Percentiles rank a stretch among this genome's conserved stretches.
phyloP scores from a whole-genome alignment of 208 protist genomes.

The Leishmania guyanensis region DNA sequence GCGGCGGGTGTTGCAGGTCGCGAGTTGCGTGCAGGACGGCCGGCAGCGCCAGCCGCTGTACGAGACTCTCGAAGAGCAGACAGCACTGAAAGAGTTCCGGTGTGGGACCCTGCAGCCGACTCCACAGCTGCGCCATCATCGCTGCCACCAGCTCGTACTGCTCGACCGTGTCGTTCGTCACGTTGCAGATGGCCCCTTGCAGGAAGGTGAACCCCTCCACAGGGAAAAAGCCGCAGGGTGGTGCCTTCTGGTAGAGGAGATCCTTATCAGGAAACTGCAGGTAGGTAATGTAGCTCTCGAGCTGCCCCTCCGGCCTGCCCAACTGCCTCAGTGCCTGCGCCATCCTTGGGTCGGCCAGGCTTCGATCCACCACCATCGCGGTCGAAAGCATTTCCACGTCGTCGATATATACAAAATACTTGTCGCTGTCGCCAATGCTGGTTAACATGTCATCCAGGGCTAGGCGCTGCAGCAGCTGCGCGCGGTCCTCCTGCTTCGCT shows the following conservation, averaged over 20 bases:
- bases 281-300: constrained; percentile 73
- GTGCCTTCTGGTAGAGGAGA: constrained; percentile 39
- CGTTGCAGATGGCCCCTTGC: constrained; percentile 78
- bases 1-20: constrained; percentile 57
- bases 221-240: constrained; percentile 66
- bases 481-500: constrained; percentile 40
- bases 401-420: constrained; percentile 85
- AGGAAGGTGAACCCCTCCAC: constrained; percentile 53
- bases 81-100: constrained; percentile 85
- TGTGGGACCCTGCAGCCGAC: constrained; percentile 81
- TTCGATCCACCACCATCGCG: constrained; percentile 71
- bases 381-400: constrained; percentile 60
- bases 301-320: constrained; percentile 36
- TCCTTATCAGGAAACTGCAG: constrained; percentile 32
- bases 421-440: constrained; percentile 78
- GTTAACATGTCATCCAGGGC: constrained; percentile 51
- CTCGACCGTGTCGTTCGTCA: constrained; percentile 84
- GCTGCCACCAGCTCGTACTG: constrained; percentile 77
- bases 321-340: constrained; percentile 60
- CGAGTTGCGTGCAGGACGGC: constrained; percentile 72
- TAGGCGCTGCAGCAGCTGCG: constrained; percentile 61
- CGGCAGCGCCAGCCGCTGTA: constrained; percentile 57
- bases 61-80: constrained; percentile 75
- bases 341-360: constrained; percentile 58
- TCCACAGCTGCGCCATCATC: constrained; percentile 80